These are phyloP conservation scores for Saturnispora hagleri DNA, from an alignment of 805 yeast species.

Conservation along the genomic window DNA sequence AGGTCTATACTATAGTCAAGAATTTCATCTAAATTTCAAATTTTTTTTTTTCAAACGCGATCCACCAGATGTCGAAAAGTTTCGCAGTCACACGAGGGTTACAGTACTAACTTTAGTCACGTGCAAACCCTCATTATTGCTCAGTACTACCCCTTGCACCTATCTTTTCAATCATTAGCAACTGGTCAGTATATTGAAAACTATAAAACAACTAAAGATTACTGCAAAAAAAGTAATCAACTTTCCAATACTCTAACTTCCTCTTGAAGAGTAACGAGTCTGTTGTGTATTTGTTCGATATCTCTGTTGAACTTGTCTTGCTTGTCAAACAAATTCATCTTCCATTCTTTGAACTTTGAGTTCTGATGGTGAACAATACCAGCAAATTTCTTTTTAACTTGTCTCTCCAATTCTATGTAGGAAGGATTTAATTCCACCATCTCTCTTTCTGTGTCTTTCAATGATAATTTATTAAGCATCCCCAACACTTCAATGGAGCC, in stretches of 20 bases:
- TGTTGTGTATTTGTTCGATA: conserved; percentile 35
- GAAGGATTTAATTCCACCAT: conserved; percentile 38
- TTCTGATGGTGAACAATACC: conserved; percentile 42
- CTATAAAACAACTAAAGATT: too few relatives aligned
- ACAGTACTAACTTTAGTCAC: neutral
- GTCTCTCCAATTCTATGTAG: conserved; percentile 35
- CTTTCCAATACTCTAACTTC: conserved; percentile 15
- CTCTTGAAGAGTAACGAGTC: conserved; percentile 31
- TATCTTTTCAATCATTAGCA: neutral
- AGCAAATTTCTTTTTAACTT: conserved; percentile 35
- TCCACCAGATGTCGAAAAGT: neutral
- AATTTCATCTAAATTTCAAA: conserved; percentile 1
- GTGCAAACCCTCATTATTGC: conserved; percentile 6
- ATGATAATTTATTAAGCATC: conserved; percentile 30
- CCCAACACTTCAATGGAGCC: conserved; percentile 29
- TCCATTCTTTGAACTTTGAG: conserved; percentile 53
- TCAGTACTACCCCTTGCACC: neutral
- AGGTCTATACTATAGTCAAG: conserved; percentile 1
- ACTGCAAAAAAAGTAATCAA: neutral
- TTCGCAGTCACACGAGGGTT: conserved; percentile 9
- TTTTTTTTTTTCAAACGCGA: conserved; percentile 5
- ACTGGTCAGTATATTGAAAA: too few relatives aligned
- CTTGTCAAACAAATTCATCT: conserved; percentile 41
- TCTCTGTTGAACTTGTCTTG: conserved; percentile 50
- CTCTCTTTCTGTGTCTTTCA: conserved; percentile 30